A percentile compares a stretch with the other conserved stretches of the same genome.
Conservation (phyloP, 208 protist species). For the Leishmania gerbilli region DNA sequence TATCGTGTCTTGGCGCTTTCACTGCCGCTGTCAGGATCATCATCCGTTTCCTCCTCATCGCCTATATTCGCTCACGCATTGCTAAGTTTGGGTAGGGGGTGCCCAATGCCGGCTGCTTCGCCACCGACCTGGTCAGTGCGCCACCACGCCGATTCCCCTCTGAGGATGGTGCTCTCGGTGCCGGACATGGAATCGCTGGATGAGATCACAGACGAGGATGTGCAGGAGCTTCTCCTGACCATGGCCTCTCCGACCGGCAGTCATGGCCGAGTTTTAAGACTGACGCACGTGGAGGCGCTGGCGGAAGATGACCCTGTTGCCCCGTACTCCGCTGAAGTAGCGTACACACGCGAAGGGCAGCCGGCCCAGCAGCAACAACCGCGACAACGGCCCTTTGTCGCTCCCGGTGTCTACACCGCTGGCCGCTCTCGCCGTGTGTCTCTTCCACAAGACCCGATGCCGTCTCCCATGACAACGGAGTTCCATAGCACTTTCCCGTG, state of each 20-base stretch:
- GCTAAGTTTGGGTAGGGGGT: not conserved
- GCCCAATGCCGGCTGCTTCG: slow-evolving; percentile 4
- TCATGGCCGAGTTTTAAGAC: not conserved
- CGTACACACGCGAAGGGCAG: not conserved
- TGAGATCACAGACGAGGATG: slow-evolving; percentile 37
- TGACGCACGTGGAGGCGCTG: not conserved
- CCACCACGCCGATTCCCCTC: slow-evolving; percentile 5
- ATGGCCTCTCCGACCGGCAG: slow-evolving; percentile 3
- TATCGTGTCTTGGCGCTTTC: not conserved
- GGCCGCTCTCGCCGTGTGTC: not conserved
- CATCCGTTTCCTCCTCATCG: not conserved
- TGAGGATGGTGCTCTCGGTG: slow-evolving; percentile 22
- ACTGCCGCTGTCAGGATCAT: too few relatives aligned
- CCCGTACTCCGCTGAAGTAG: not conserved
- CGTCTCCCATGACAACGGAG: slow-evolving; percentile 15
- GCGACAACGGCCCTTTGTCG: not conserved
- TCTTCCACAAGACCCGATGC: slow-evolving; percentile 3
- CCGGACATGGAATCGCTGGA: slow-evolving; percentile 36
- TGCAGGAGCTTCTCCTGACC: slow-evolving; percentile 29
- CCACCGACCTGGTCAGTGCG: not conserved
- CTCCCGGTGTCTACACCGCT: not conserved
- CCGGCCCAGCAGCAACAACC: not conserved
- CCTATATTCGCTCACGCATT: not conserved
- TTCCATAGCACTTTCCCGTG: not conserved
- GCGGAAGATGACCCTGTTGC: not conserved